These are phyloP conservation scores for Colletotrichum magnum DNA, from an alignment of 2,329 filamentous ascomycete genomes.

Conservation along the genomic window DNA sequence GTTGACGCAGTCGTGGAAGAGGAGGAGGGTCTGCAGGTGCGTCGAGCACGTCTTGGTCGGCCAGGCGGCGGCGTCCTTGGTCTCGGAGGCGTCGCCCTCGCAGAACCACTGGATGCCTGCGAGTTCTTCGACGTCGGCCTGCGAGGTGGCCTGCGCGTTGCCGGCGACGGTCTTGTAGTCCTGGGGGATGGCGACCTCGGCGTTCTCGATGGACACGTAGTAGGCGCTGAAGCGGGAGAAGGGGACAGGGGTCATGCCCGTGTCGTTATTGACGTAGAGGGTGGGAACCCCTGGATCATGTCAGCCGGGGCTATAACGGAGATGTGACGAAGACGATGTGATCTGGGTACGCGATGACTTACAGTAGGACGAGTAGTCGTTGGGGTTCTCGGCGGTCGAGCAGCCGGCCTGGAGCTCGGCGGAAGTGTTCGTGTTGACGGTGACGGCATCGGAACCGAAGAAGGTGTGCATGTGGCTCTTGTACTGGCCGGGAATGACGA, in stretches of 20 bases:
- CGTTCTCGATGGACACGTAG: constrained; percentile 57
- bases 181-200: constrained; percentile 61
- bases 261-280: constrained; percentile 52
- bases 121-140: constrained; percentile 40
- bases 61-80: constrained; percentile 46
- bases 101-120: constrained; percentile 47
- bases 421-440: constrained; percentile 46
- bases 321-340: background rate
- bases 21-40: constrained; percentile 45
- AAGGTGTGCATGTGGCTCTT: constrained; percentile 53
- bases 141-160: constrained; percentile 50
- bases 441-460: constrained; percentile 53
- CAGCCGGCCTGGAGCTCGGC: constrained; percentile 57
- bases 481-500: constrained; percentile 49
- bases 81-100: constrained; percentile 47
- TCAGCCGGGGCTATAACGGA: background rate
- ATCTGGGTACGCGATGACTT: background rate
- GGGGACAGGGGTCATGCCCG: constrained; percentile 50
- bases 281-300: constrained; percentile 53
- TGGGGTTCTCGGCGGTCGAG: constrained; percentile 60
- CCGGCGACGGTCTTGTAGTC: constrained; percentile 59
- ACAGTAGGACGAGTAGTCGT: constrained; percentile 63
- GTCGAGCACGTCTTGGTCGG: constrained; percentile 47
- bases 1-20: constrained; percentile 46
- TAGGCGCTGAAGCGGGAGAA: constrained; percentile 60